Evolutionary conservation across 176 grass and related monocot species (phyloP), one percentile per base, ranked within the genome.

Genomic region (Elymus sibiricus): DNA sequence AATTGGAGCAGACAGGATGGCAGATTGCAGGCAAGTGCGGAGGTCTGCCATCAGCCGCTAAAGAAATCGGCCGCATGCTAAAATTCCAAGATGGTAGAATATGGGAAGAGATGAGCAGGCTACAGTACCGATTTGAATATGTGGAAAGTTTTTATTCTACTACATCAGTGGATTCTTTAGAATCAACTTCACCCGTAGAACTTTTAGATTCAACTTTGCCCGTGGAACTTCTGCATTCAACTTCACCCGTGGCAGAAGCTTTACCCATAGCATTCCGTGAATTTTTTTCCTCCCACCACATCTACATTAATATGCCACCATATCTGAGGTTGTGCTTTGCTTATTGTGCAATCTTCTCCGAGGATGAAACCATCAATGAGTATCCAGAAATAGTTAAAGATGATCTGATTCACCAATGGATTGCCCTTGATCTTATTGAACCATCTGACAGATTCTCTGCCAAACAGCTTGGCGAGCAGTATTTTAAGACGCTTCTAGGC

Each of bases 391-490:
- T 84, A 62, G 21, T 62, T 13, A 75, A 60, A 68, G 27, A 84
- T 58, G 46, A 61, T 9, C 35, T 84, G 38, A 72, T 84, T 24
- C 70, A 62, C 6, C 82, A 64, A 42, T 84, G 82, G 82, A 61
- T 70, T 62, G 82, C 66, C 39, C 68, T 74, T 24, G 82, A 34
- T 19, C 56, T 84, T 63, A 22, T 28, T 24, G 6, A 82, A 61
- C 64, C 76, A 58, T 24, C 55, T 10, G 17, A 15, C 27, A 21
- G 21, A 12, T 31, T 65, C 10, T 31, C 28, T 25, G 11, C 59
- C 22, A 61, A 2, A 11, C 22, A 61, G n/a, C n/a, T 61, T 61
- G 9, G 8, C 25, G 59, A 61, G 59, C 8, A 26, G 22, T 26
- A 61, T 4, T 25, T 61, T 61, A 24, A 1, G 59, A 9, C 2